Conservation (phyloP, 2,329 filamentous ascomycete species). For the Hymenotorrendiella dingleyae region DNA sequence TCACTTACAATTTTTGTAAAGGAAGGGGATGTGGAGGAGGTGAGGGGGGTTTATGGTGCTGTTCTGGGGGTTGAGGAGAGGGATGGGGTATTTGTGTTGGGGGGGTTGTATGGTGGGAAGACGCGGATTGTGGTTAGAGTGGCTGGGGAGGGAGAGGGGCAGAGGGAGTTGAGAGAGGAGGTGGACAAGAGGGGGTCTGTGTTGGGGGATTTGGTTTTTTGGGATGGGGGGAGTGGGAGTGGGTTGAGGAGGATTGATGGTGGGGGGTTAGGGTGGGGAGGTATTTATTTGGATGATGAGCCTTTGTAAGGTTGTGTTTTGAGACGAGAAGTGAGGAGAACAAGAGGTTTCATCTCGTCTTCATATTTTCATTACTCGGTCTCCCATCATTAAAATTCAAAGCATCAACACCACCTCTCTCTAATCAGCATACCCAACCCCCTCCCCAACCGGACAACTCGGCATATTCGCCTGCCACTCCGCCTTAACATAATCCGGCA, state of each 20-base stretch:
- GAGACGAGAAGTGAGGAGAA: too few relatives aligned
- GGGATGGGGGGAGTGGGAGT: not conserved
- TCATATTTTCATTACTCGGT: too few relatives aligned
- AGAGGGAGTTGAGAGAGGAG: slow-evolving; percentile 7
- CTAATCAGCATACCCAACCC: slow-evolving; percentile 15
- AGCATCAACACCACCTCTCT: too few relatives aligned
- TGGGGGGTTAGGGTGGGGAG: too few relatives aligned
- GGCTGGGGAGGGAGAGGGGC: not conserved
- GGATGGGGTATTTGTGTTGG: slow-evolving; percentile 5
- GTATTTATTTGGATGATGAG: too few relatives aligned
- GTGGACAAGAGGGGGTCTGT: slow-evolving; percentile 12
- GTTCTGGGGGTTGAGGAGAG: slow-evolving; percentile 13
- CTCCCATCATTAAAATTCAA: too few relatives aligned
- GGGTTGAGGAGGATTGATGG: slow-evolving; percentile 1
- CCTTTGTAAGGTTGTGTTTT: too few relatives aligned
- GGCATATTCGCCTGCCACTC: slow-evolving; percentile 26
- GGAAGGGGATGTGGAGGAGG: slow-evolving; percentile 14
- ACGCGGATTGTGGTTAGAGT: slow-evolving; percentile 2
- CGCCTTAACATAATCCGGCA: slow-evolving; percentile 30
- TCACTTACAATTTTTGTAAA: slow-evolving; percentile 36
- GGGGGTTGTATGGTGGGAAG: slow-evolving; percentile 4
- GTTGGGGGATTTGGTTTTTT: slow-evolving; percentile 12
- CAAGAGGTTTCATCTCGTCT: too few relatives aligned
- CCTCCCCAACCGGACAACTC: slow-evolving; percentile 25
- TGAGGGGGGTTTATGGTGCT: slow-evolving; percentile 29